These are phyloP conservation scores for Apiospora koreana DNA, from an alignment of 2,329 filamentous ascomycete genomes.

Conservation along the genomic window DNA sequence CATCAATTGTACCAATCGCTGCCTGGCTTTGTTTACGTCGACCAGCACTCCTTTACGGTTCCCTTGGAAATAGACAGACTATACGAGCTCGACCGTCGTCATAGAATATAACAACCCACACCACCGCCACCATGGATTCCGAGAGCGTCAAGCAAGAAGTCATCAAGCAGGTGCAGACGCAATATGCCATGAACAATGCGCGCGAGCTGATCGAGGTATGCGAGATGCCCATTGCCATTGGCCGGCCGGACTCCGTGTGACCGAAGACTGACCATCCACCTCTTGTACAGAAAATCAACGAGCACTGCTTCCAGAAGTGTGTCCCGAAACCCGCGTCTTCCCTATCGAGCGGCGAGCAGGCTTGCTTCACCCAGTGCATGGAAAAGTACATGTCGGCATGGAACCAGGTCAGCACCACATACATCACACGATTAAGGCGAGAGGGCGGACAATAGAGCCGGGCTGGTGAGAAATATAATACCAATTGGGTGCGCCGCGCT, in stretches of 20 bases:
- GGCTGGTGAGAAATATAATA: not conserved
- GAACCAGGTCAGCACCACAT: conserved; percentile 72
- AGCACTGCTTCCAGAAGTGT: conserved; percentile 80
- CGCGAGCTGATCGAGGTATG: conserved; percentile 69
- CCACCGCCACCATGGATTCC: conserved; percentile 54
- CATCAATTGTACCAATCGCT: not conserved
- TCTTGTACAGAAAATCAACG: conserved; percentile 68
- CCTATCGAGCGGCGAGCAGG: conserved; percentile 67
- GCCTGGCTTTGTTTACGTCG: not conserved
- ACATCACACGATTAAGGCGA: conserved; percentile 64
- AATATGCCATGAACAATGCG: conserved; percentile 69
- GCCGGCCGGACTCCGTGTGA: not conserved
- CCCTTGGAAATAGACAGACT: not conserved
- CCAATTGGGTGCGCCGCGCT: not conserved
- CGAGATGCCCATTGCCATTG: not conserved
- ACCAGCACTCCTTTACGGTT: not conserved
- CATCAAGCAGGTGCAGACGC: conserved; percentile 64
- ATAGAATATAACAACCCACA: not conserved
- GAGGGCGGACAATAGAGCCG: conserved; percentile 35
- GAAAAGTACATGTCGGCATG: conserved; percentile 83
- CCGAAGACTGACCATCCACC: not conserved
- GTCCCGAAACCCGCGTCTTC: conserved; percentile 68
- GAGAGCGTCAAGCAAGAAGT: conserved; percentile 60
- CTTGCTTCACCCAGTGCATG: conserved; percentile 76
- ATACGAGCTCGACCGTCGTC: not conserved